phyloP scores from a whole-genome alignment of 306 rosid species.

The Prunus fruticosa region DNA sequence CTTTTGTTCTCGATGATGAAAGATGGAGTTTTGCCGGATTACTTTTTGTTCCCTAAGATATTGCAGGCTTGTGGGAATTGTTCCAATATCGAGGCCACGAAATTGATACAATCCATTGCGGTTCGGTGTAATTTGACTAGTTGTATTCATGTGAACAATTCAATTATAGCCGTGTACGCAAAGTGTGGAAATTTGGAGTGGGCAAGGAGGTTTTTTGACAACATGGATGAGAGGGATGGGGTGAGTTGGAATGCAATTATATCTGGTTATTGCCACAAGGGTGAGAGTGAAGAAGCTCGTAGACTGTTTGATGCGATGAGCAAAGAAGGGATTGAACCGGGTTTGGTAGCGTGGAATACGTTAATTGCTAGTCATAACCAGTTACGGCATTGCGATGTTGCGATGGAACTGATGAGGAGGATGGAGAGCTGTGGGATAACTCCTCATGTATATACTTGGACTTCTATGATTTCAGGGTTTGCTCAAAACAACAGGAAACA shows the following conservation, averaged over 20 bases:
- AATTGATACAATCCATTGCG: constrained; percentile 66
- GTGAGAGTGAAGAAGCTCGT: constrained; percentile 56
- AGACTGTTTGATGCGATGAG: constrained; percentile 60
- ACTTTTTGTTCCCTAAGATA: constrained; percentile 66
- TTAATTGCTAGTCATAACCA: constrained; percentile 68
- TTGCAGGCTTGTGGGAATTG: constrained; percentile 76
- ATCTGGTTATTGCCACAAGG: constrained; percentile 65
- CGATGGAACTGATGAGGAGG: constrained; percentile 72
- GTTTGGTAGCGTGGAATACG: constrained; percentile 79
- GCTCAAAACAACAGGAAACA: constrained; percentile 54
- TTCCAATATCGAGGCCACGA: constrained; percentile 45
- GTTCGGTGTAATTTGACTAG: constrained; percentile 47
- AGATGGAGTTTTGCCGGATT: constrained; percentile 69
- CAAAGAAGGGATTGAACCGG: constrained; percentile 53
- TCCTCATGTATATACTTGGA: constrained; percentile 96
- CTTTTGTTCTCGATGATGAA: constrained; percentile 64
- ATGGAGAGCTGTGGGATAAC: constrained; percentile 64
- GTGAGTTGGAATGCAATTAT: constrained; percentile 76
- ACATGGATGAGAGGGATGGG: constrained; percentile 56
- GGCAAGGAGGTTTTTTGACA: constrained; percentile 57
- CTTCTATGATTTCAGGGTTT: constrained; percentile 90
- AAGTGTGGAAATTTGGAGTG: constrained; percentile 59
- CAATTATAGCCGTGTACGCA: constrained; percentile 65
- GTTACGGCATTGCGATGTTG: constrained; percentile 62
- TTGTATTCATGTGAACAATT: constrained; percentile 41